phyloP scores from a whole-genome alignment of 345 rosid genomes.

The Moricandia moricandioides region DNA sequence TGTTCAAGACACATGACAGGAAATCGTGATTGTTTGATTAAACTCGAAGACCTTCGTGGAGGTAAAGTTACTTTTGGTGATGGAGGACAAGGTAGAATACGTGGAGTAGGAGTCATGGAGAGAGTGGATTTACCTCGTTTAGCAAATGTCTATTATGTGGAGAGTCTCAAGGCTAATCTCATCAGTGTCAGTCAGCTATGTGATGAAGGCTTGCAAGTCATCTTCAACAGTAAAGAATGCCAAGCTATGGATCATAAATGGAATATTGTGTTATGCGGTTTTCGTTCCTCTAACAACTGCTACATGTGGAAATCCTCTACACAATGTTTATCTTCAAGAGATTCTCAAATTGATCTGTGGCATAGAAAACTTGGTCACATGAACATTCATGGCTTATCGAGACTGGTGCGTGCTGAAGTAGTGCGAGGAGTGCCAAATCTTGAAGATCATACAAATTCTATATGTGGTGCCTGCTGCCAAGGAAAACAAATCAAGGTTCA shows the following conservation, averaged over 20 bases:
- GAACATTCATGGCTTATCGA: background rate
- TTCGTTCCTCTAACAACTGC: background rate
- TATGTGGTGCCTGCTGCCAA: background rate
- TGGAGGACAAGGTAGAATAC: background rate
- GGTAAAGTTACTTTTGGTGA: background rate
- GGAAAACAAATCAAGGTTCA: background rate
- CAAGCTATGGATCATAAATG: background rate
- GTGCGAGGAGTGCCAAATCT: background rate
- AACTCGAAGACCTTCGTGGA: background rate
- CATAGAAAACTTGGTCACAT: background rate
- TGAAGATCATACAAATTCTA: background rate
- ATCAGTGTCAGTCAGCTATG: background rate
- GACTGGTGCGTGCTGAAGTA: background rate
- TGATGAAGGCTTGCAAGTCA: background rate
- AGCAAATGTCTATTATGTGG: background rate
- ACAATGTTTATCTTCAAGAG: background rate
- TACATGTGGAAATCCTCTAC: background rate
- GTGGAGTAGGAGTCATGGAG: background rate
- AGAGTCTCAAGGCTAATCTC: background rate
- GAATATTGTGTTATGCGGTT: background rate
- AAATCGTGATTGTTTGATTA: background rate
- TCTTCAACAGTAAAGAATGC: background rate
- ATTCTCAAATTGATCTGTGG: background rate
- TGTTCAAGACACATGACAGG: background rate
- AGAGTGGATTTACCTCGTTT: background rate